Conservation (phyloP, 768 basidiomycete species). For the Pleurotus platypus region DNA sequence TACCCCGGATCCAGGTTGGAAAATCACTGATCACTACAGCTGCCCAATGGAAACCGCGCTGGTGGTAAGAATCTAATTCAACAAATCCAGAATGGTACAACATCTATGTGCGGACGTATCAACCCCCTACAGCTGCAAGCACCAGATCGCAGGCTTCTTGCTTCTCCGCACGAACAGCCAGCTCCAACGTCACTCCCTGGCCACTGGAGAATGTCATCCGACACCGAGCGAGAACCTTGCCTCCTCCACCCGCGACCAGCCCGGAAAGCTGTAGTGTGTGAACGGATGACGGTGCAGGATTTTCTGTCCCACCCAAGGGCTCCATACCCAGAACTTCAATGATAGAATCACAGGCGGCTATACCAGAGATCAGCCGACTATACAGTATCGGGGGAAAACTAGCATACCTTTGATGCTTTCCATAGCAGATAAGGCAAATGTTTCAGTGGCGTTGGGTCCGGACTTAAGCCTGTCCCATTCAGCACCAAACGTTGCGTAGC, state of each 20-base stretch:
- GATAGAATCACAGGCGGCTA: constrained; percentile 95
- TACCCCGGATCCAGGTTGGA: background rate
- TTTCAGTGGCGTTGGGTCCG: constrained; percentile 82
- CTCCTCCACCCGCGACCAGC: constrained; percentile 85
- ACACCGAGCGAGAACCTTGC: constrained; percentile 92
- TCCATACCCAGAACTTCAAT: constrained; percentile 98
- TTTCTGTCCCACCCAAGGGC: constrained; percentile 86
- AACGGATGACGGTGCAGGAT: constrained; percentile 76
- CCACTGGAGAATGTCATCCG: constrained; percentile 94
- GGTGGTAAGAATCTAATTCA: constrained; percentile 13
- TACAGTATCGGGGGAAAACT: constrained; percentile 7
- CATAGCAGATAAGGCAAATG: constrained; percentile 88
- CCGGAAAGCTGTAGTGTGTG: constrained; percentile 95
- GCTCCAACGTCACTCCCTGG: constrained; percentile 88
- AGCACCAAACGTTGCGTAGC: constrained; percentile 83
- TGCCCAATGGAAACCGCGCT: background rate
- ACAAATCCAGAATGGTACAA: constrained; percentile 10
- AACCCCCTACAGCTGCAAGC: constrained; percentile 83
- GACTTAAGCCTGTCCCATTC: constrained; percentile 93
- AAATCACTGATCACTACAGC: background rate
- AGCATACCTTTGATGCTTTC: constrained; percentile 88
- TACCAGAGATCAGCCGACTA: constrained; percentile 15
- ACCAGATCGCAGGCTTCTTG: constrained; percentile 84
- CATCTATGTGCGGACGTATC: constrained; percentile 11
- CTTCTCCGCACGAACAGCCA: constrained; percentile 89